Conservation (phyloP, 73 alveolate species). For the Paramecium octaurelia region DNA sequence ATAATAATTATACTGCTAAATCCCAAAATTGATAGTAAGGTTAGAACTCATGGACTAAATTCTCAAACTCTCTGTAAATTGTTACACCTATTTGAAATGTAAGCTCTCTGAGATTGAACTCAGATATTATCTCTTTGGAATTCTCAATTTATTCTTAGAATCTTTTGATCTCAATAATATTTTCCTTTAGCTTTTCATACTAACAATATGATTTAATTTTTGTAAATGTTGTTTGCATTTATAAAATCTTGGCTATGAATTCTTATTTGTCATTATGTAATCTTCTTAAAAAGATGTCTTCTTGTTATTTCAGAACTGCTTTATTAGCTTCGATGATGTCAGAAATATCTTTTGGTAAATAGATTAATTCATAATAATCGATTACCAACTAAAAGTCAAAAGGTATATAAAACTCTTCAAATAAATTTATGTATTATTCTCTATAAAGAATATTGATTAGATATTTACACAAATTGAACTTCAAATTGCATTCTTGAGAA, state of each 20-base stretch:
- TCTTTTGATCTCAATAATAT: not conserved
- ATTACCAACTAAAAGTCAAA: not conserved
- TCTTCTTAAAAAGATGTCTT: not conserved
- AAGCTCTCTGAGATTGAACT: not conserved
- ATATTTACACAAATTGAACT: not conserved
- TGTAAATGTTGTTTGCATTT: not conserved
- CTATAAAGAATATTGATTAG: not conserved
- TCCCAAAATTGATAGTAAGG: conserved; percentile 11
- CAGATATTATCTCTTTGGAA: not conserved
- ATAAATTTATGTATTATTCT: not conserved
- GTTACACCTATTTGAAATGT: not conserved
- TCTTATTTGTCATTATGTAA: conserved; percentile 1
- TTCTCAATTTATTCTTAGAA: not conserved
- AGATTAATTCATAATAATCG: not conserved
- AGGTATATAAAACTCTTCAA: not conserved
- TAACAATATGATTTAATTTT: not conserved
- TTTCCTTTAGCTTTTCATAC: not conserved
- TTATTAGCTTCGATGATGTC: not conserved
- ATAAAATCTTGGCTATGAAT: not conserved
- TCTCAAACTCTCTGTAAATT: not conserved
- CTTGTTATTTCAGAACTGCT: not conserved
- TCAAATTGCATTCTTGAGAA: not conserved
- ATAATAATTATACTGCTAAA: not conserved
- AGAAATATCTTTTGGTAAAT: not conserved
- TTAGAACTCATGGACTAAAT: not conserved